A percentile compares a stretch with the other conserved stretches of the same genome.
Conservation (phyloP, 257 asterid genomes). For the Eustoma russellianum region DNA sequence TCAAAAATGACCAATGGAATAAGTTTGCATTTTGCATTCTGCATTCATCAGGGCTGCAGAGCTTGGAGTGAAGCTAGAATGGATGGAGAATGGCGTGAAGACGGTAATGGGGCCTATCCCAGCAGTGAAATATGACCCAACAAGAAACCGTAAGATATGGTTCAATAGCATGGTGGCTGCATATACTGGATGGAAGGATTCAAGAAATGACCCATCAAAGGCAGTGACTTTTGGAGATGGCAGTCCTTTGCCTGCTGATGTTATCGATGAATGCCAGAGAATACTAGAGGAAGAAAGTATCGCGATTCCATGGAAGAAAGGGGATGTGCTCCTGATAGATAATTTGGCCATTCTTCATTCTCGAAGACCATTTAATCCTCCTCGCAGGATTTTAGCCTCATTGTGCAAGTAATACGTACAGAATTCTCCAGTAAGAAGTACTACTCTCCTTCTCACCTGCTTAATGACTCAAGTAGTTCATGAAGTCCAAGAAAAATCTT, state of each 20-base stretch:
- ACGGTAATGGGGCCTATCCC: too few species aligned
- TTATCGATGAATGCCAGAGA: conserved; percentile 49
- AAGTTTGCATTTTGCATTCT: too few species aligned
- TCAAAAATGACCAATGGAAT: too few species aligned
- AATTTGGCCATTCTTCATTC: conserved; percentile 87
- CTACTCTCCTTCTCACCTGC: too few species aligned
- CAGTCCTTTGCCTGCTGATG: conserved; percentile 45
- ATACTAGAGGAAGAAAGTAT: conserved; percentile 68
- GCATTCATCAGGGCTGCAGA: conserved; percentile 52
- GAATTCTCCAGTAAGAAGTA: background rate
- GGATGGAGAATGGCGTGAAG: too few species aligned
- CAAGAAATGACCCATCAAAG: conserved; percentile 61
- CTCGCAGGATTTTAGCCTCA: too few species aligned
- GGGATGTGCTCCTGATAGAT: conserved; percentile 58
- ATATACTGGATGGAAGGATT: conserved; percentile 80
- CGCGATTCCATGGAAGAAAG: conserved; percentile 76
- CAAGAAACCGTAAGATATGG: conserved; percentile 66
- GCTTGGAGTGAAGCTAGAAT: too few species aligned
- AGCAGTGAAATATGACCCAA: conserved; percentile 47
- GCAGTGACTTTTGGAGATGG: conserved; percentile 85
- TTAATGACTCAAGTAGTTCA: too few species aligned
- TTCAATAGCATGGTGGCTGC: conserved; percentile 92
- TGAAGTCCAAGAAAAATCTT: too few species aligned
- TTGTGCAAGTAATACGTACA: conserved; percentile 46
- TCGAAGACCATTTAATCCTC: conserved; percentile 58